Conservation (phyloP, 306 rosid genomes). For the Cucumis cinereus region DNA sequence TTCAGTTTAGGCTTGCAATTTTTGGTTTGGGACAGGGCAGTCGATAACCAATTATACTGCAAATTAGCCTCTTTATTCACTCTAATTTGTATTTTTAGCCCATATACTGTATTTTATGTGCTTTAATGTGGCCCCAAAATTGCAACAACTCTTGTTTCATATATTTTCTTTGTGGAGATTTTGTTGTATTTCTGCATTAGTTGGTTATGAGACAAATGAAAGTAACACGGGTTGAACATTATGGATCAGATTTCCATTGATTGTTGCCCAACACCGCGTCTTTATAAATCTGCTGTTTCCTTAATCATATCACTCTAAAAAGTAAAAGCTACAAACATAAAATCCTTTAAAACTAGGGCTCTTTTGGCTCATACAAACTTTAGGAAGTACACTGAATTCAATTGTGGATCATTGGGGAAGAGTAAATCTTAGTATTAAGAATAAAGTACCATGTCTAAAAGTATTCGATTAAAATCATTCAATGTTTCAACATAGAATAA, state of each 20-base stretch:
- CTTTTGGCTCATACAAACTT: background rate
- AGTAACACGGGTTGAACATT: background rate
- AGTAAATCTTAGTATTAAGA: background rate
- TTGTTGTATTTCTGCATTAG: background rate
- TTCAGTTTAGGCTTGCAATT: background rate
- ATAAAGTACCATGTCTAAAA: background rate
- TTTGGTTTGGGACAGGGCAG: background rate
- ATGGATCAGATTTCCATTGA: background rate
- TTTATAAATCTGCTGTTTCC: background rate
- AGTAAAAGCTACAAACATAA: background rate
- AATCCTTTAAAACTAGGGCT: background rate
- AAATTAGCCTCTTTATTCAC: background rate
- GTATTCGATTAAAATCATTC: background rate
- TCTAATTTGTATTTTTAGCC: background rate
- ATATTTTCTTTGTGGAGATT: background rate
- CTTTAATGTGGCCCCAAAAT: background rate
- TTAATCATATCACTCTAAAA: background rate
- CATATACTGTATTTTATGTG: background rate
- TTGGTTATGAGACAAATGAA: background rate
- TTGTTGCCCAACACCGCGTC: background rate
- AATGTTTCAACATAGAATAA: background rate
- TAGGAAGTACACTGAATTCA: background rate
- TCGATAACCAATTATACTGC: background rate
- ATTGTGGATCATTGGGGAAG: background rate
- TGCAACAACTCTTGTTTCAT: background rate